Percentiles rank a stretch among this genome's conserved stretches.
These are phyloP conservation scores for Pulveroboletus frians DNA, from an alignment of 768 basidiomycete species.

Conservation along the genomic window DNA sequence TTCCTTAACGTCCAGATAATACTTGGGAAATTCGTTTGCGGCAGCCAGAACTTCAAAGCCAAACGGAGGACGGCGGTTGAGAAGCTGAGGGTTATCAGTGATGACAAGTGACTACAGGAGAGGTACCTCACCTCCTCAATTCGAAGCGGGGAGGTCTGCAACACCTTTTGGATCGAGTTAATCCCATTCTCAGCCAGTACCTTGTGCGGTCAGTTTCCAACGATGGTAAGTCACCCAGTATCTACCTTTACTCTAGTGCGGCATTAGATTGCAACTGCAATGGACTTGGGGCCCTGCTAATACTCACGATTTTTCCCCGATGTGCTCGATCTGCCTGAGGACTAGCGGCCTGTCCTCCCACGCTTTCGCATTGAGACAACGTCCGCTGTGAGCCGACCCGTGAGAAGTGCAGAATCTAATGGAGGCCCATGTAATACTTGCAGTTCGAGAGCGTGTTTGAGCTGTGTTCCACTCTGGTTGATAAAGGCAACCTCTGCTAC, in stretches of 20 bases:
- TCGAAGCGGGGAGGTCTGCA: conserved; percentile 50
- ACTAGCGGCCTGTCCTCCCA: conserved; percentile 90
- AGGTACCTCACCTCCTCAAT: conserved; percentile 54
- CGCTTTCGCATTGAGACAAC: conserved; percentile 75
- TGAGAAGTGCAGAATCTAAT: conserved; percentile 1
- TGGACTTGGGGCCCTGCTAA: background rate
- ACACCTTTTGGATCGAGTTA: conserved; percentile 51
- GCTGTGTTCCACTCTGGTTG: conserved; percentile 57
- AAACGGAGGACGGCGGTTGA: conserved; percentile 72
- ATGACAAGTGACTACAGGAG: background rate
- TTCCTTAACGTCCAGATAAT: conserved; percentile 50
- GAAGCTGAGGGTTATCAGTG: conserved; percentile 41
- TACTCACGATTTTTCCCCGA: conserved; percentile 87
- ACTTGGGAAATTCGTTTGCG: conserved; percentile 61
- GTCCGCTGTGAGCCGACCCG: conserved; percentile 42
- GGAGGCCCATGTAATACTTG: conserved; percentile 29
- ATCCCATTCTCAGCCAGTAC: conserved; percentile 74
- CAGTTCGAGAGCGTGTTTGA: conserved; percentile 75
- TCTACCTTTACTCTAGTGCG: conserved; percentile 23
- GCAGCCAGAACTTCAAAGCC: conserved; percentile 63
- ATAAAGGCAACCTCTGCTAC: conserved; percentile 72
- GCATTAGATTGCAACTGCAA: background rate
- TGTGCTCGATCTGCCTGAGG: conserved; percentile 80
- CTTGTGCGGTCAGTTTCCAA: conserved; percentile 34
- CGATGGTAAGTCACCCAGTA: background rate